Conservation (phyloP, 2,329 filamentous ascomycete genomes). For the Aaosphaeria pasadenensis region DNA sequence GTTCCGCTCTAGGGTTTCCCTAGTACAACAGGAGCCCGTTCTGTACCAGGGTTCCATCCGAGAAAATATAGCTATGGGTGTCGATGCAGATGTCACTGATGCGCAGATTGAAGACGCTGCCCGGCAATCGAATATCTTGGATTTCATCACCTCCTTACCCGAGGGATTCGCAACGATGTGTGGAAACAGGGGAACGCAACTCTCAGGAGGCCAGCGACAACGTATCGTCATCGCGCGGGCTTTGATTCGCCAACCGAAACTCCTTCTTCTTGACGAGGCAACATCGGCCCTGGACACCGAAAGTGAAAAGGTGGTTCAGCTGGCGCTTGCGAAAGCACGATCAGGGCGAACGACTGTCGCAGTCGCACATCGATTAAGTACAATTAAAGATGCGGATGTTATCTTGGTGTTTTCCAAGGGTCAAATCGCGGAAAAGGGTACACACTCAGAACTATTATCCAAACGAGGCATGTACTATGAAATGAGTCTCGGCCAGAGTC, state of each 20-base stretch:
- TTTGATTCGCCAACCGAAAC: conserved; percentile 83
- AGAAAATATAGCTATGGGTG: conserved; percentile 78
- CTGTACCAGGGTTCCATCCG: conserved; percentile 89
- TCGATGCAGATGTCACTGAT: conserved; percentile 63
- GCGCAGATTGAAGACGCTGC: conserved; percentile 73
- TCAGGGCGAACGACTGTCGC: conserved; percentile 89
- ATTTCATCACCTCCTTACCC: conserved; percentile 32
- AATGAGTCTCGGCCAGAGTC: conserved; percentile 43
- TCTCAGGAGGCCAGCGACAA: conserved; percentile 82
- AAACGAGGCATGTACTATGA: conserved; percentile 42
- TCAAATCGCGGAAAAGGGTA: conserved; percentile 77
- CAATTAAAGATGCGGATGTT: conserved; percentile 89
- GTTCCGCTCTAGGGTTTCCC: conserved; percentile 78
- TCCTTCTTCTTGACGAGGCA: conserved; percentile 53
- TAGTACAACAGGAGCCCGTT: conserved; percentile 93
- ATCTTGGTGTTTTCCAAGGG: conserved; percentile 95
- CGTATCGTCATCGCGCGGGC: conserved; percentile 91
- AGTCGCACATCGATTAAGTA: conserved; percentile 86
- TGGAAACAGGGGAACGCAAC: conserved; percentile 31
- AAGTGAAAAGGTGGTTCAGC: conserved; percentile 72
- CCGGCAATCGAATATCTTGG: conserved; percentile 54
- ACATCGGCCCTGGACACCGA: conserved; percentile 35
- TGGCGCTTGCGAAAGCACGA: conserved; percentile 75
- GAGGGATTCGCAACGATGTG: conserved; percentile 53
- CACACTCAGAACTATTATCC: conserved; percentile 38